These are phyloP conservation scores for Penicillium crystallinum DNA, from an alignment of 495 filamentous ascomycete species.

Conservation along the genomic window DNA sequence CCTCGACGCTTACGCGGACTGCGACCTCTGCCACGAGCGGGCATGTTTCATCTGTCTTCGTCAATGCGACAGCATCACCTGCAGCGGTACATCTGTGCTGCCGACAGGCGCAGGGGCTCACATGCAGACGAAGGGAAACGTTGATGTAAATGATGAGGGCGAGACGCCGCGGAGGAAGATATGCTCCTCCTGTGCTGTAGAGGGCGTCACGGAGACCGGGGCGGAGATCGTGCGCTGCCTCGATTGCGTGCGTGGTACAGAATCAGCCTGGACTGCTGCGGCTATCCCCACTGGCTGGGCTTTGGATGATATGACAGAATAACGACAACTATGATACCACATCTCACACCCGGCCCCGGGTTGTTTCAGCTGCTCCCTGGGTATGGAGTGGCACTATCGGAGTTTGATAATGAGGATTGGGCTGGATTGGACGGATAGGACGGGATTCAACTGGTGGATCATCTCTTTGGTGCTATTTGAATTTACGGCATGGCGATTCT, in stretches of 20 bases:
- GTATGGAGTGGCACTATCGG: neutral
- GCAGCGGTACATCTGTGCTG: conserved; percentile 9
- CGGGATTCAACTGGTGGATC: neutral
- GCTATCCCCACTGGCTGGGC: conserved; percentile 11
- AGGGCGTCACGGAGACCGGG: conserved; percentile 37
- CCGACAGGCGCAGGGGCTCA: neutral
- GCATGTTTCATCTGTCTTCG: conserved; percentile 51
- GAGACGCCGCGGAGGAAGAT: conserved; percentile 24
- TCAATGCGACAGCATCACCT: conserved; percentile 37
- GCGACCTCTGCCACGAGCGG: conserved; percentile 42
- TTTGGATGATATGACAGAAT: conserved; percentile 10
- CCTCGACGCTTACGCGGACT: conserved; percentile 48
- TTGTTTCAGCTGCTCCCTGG: neutral
- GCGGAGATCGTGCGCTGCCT: conserved; percentile 37
- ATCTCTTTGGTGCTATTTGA: neutral
- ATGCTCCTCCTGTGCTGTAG: conserved; percentile 41
- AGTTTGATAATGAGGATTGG: neutral
- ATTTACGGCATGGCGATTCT: neutral
- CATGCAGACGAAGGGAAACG: neutral
- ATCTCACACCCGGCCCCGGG: neutral
- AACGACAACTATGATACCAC: neutral
- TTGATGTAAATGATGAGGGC: conserved; percentile 2
- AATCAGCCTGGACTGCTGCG: conserved; percentile 6
- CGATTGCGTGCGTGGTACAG: conserved; percentile 29
- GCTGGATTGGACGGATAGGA: neutral